Evolutionary conservation across 177 flowering plant genomes (phyloP).

Genomic region (Telopea speciosissima): DNA sequence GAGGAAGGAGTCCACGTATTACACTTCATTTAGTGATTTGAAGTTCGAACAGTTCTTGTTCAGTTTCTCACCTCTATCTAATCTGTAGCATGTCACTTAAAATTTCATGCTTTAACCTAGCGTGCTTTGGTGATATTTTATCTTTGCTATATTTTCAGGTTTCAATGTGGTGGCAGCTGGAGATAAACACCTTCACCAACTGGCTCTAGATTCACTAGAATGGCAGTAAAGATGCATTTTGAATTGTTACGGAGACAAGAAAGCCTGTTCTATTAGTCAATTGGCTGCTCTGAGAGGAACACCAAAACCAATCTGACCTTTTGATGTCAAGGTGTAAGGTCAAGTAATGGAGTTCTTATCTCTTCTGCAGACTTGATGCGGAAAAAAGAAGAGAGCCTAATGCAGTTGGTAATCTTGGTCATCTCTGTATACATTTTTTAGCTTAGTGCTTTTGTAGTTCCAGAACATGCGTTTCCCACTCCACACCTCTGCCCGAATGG

Average conservation of each 20-base stretch:
- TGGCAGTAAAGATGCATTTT: conserved; percentile 34
- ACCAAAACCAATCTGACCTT: no score
- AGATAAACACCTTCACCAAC: conserved; percentile 55
- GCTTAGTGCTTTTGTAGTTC: no score
- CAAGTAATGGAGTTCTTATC: no score
- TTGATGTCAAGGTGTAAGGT: no score
- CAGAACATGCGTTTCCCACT: no score
- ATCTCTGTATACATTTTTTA: no score
- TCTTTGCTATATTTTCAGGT: conserved; percentile 32
- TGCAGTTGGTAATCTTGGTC: no score
- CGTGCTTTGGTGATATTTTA: neutral
- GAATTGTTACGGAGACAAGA: neutral
- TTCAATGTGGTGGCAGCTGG: conserved; percentile 88
- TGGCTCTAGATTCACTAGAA: conserved; percentile 51
- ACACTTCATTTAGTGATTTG: no score
- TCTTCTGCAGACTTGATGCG: neutral
- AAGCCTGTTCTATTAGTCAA: neutral
- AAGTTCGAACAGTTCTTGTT: neutral
- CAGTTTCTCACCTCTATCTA: neutral
- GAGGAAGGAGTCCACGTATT: neutral
- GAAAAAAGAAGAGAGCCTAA: neutral
- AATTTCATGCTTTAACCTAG: neutral
- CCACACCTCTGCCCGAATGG: no score
- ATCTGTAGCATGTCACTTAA: neutral
- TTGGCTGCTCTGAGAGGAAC: no score